Conservation (phyloP, 2,329 filamentous ascomycete species). For the Alternaria infectoria region DNA sequence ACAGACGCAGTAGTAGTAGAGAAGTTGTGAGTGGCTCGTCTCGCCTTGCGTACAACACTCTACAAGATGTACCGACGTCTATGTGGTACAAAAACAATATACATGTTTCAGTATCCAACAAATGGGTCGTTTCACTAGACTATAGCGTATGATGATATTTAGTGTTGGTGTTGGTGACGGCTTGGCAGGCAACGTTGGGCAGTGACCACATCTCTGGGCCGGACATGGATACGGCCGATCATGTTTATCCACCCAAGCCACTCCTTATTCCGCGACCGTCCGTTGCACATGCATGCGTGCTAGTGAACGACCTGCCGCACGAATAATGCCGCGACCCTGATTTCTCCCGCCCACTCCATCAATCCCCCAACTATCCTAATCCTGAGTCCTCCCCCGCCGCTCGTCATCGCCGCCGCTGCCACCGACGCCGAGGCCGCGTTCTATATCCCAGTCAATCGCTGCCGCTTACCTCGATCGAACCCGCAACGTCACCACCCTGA, state of each 20-base stretch:
- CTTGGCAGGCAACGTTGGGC: constrained; percentile 11
- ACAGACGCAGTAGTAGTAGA: too few species aligned
- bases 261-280: constrained; percentile 5
- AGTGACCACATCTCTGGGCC: constrained; percentile 25
- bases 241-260: constrained; percentile 14
- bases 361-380: not conserved
- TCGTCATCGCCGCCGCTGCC: not conserved
- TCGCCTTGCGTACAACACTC: too few species aligned
- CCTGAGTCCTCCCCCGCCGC: not conserved
- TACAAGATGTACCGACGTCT: too few species aligned
- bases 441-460: not conserved
- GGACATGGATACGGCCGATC: constrained; percentile 15
- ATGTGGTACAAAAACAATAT: too few species aligned
- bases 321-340: constrained; percentile 9
- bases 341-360: not conserved
- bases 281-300: constrained; percentile 1
- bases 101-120: too few species aligned
- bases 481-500: constrained; percentile 4
- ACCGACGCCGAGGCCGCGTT: too few species aligned
- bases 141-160: too few species aligned
- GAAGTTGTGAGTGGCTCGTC: too few species aligned
- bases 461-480: constrained; percentile 5
- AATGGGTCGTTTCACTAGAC: too few species aligned
- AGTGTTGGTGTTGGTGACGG: not conserved
- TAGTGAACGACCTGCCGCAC: not conserved